Evolutionary conservation across 2,329 filamentous ascomycete species (phyloP).

Genomic region (Fonsecaea pugnacius): DNA sequence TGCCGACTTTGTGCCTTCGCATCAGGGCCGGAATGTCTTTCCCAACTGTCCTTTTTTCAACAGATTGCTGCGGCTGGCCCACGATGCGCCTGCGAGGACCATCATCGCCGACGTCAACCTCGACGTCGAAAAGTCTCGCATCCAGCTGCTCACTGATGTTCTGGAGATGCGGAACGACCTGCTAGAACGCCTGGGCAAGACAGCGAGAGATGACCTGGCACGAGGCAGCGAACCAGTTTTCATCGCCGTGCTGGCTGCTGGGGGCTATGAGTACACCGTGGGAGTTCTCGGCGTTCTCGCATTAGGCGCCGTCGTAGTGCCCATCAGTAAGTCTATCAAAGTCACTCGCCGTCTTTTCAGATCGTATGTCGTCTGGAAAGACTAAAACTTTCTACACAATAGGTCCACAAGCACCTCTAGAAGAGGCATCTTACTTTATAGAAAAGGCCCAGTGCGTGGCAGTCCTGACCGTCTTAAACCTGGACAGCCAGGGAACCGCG

Average conservation of each 20-base stretch:
- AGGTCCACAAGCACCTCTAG: constrained; percentile 31
- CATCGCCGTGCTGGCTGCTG: constrained; percentile 37
- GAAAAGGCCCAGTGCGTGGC: constrained; percentile 4
- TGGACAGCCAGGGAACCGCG: background rate
- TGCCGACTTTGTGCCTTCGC: background rate
- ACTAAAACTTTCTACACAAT: background rate
- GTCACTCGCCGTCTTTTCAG: background rate
- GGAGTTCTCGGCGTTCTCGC: constrained; percentile 53
- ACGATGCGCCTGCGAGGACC: background rate
- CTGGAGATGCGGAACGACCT: constrained; percentile 27
- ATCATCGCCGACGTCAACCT: constrained; percentile 33
- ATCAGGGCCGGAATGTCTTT: background rate
- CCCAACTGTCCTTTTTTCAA: constrained; percentile 5
- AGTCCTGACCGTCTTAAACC: background rate
- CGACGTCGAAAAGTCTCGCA: constrained; percentile 29
- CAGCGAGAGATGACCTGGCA: background rate
- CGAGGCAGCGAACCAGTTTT: constrained; percentile 10
- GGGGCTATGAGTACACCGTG: constrained; percentile 55
- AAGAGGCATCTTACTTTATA: constrained; percentile 40
- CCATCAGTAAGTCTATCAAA: constrained; percentile 39
- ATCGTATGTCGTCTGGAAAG: background rate
- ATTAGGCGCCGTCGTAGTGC: constrained; percentile 54
- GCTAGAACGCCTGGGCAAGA: constrained; percentile 11
- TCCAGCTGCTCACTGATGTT: constrained; percentile 31
- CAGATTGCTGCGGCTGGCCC: constrained; percentile 1